These are phyloP conservation scores for Phytophthora nicotianae DNA, from an alignment of 352 stramenopile species.

Conservation along the genomic window DNA sequence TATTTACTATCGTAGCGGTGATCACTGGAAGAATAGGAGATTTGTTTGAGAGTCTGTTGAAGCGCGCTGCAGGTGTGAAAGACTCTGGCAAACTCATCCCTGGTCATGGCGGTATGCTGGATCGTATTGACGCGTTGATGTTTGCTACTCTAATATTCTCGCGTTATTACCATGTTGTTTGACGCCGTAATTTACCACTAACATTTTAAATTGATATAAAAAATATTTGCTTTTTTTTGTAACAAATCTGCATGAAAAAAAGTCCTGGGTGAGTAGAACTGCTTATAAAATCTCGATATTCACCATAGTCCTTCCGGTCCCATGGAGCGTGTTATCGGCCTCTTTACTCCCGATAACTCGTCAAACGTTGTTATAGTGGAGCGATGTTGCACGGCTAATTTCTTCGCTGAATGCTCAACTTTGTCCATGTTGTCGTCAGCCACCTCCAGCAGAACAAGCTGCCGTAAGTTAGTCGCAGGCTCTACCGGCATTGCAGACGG, in stretches of 20 bases:
- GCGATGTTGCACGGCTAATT: background rate
- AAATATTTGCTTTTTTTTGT: background rate
- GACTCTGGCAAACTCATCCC: conserved; percentile 94
- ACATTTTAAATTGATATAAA: background rate
- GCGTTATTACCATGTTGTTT: conserved; percentile 40
- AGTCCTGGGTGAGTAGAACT: too few relatives aligned
- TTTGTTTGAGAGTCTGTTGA: conserved; percentile 94
- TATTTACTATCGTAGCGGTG: conserved; percentile 87
- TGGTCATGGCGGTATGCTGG: conserved; percentile 94
- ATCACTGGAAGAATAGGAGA: conserved; percentile 93
- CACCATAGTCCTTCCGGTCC: background rate
- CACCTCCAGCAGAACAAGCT: conserved; percentile 3
- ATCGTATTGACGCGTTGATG: conserved; percentile 96
- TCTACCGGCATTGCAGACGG: background rate
- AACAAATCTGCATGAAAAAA: too few relatives aligned
- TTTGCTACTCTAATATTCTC: conserved; percentile 76
- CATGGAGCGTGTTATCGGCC: background rate
- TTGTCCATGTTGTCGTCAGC: background rate
- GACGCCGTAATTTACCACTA: too few relatives aligned
- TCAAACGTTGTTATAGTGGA: too few relatives aligned
- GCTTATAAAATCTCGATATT: background rate
- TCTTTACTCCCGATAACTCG: too few relatives aligned
- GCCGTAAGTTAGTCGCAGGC: background rate
- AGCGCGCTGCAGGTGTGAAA: conserved; percentile 94
- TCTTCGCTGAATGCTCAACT: background rate